Conservation (phyloP, 2,329 filamentous ascomycete genomes). For the Macrophomina tecta region DNA sequence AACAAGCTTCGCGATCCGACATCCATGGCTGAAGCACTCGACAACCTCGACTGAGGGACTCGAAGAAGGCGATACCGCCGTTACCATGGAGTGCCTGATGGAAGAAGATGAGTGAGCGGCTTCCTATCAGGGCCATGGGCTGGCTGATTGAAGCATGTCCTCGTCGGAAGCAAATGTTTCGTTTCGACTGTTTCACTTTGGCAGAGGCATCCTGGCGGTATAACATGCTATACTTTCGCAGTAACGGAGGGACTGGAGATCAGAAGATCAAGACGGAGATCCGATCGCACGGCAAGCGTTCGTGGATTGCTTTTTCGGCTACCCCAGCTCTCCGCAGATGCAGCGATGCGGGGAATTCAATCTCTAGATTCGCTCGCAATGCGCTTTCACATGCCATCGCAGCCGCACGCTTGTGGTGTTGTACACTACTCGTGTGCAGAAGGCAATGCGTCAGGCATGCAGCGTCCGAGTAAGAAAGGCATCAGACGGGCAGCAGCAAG, state of each 20-base stretch:
- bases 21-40: background rate
- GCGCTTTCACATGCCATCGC: background rate
- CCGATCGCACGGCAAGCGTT: background rate
- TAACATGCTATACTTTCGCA: background rate
- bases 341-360: background rate
- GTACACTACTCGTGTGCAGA: background rate
- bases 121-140: background rate
- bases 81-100: background rate
- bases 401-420: background rate
- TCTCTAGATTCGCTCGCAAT: background rate
- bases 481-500: background rate
- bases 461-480: background rate
- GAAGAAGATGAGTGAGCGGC: background rate
- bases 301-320: background rate
- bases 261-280: conserved; percentile 7
- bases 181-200: background rate
- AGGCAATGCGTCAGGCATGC: background rate
- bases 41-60: background rate
- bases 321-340: background rate
- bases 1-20: background rate
- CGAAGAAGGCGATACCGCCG: background rate
- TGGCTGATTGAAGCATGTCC: background rate
- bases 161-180: background rate
- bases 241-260: conserved; percentile 2
- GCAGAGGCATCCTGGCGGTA: background rate